Conservation (phyloP, 345 rosid genomes). For the Moringa oleifera region DNA sequence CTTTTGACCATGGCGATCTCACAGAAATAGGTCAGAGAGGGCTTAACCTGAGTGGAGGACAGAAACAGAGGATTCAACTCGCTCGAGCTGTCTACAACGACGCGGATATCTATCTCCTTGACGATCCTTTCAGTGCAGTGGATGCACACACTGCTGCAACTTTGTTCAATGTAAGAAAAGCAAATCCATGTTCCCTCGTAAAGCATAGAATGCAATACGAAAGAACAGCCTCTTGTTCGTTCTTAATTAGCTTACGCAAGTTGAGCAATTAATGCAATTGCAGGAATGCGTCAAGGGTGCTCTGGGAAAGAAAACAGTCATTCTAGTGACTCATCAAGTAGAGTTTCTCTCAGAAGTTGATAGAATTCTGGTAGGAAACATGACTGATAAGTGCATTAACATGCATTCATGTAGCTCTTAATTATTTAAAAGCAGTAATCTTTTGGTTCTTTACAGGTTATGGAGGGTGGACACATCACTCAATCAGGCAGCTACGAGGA, state of each 20-base stretch:
- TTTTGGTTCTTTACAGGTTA: slow-evolving; percentile 33
- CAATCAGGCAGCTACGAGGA: slow-evolving; percentile 61
- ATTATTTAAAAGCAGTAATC: neutral
- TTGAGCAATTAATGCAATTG: slow-evolving; percentile 16
- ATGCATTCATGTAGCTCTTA: neutral
- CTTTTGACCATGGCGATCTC: slow-evolving; percentile 65
- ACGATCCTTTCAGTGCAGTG: slow-evolving; percentile 82
- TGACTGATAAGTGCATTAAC: neutral
- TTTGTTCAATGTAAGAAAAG: slow-evolving; percentile 54
- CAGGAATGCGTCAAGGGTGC: slow-evolving; percentile 74
- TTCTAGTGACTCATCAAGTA: slow-evolving; percentile 83
- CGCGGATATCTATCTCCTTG: slow-evolving; percentile 72
- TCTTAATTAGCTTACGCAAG: neutral
- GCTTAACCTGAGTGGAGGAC: slow-evolving; percentile 90
- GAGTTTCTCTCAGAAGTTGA: slow-evolving; percentile 72
- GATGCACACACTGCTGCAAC: slow-evolving; percentile 77
- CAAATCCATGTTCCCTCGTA: neutral
- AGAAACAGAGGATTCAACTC: slow-evolving; percentile 79
- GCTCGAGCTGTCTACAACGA: slow-evolving; percentile 74
- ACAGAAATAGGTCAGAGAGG: slow-evolving; percentile 87
- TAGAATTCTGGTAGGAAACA: slow-evolving; percentile 43
- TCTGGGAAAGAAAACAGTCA: slow-evolving; percentile 50
- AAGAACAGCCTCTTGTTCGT: slow-evolving; percentile 1
- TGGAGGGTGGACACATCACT: slow-evolving; percentile 53
- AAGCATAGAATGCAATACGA: neutral